Base-by-base conservation (phyloP, 2,329 filamentous ascomycete genomes). In the Pestalotiopsis sp. region DNA sequence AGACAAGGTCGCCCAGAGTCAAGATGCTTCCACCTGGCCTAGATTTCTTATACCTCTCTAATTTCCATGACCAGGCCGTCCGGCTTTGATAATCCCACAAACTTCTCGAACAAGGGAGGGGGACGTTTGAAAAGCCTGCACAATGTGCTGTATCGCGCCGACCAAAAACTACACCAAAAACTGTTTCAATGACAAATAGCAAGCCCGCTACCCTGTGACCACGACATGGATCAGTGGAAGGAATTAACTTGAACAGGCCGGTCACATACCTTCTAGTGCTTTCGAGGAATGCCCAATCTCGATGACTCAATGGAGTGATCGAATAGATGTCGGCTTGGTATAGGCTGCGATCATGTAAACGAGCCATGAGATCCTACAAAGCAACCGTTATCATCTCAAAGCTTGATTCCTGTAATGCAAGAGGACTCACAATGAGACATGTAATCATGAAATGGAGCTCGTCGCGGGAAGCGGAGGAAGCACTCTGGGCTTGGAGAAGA, bases 51-150 rank as follows among this genome's bases (percentile, higher is more conserved):
- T 73, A 68, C 25, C 64, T 56, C n/a, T 72, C 41, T 7, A 73
- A 39, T 49, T 72, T 62, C n/a, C 65, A 45, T n/a, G 68, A 67
- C 70, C 73, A 73, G 17, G 52, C 67, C n/a, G 73, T 71, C 13
- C 70, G 68, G 9, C 63, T 64, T 20, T 73, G 64, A 1, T 70
- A 67, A 45, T 77, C 74, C 74, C 74, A 76, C 13, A 76, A 69
- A 38, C 64, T 63, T 5, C 71, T 60, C 14, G 45, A 31, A 38
- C 72, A 70, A 11, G 70, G 73, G 31, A 75, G 41, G 5, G 72
- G 73, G 11, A 70, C 56, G 20, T 52, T 14, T 9, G 25, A 31
- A 59, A 70, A 69, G n/a, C 61, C 68, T 13, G 25, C 45, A 39
- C 68, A 72, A 9, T 64, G 20, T n/a, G 68, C 1, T 4, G 14